Evolutionary conservation across 2,329 filamentous ascomycete species (phyloP).

Genomic region (Aspergillus sp.): DNA sequence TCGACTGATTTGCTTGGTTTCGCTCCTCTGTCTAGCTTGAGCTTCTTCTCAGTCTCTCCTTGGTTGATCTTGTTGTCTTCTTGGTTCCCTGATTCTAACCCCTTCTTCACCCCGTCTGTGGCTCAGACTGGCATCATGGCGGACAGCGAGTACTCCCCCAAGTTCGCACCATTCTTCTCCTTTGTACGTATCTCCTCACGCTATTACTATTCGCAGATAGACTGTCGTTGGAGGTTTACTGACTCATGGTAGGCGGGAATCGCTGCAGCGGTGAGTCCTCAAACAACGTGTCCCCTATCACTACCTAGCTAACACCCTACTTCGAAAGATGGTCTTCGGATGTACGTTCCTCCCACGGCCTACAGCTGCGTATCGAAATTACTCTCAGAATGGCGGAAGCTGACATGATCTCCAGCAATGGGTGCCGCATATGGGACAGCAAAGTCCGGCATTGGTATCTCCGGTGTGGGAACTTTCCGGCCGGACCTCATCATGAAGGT

Average conservation of each 20-base stretch:
- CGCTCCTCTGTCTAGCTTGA: too few relatives aligned
- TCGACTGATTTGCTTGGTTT: not conserved
- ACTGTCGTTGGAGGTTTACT: slow-evolving; percentile 15
- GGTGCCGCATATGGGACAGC: slow-evolving; percentile 68
- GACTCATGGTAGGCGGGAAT: slow-evolving; percentile 45
- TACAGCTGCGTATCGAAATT: not conserved
- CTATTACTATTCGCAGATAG: not conserved
- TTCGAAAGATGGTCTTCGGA: slow-evolving; percentile 50
- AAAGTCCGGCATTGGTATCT: slow-evolving; percentile 67
- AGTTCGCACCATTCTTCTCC: slow-evolving; percentile 67
- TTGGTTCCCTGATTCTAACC: not conserved
- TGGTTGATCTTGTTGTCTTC: not conserved
- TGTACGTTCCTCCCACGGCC: slow-evolving; percentile 37
- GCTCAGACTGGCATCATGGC: slow-evolving; percentile 34
- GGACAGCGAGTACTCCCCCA: slow-evolving; percentile 55
- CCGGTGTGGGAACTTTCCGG: slow-evolving; percentile 65
- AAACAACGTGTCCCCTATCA: not conserved
- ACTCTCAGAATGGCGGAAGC: slow-evolving; percentile 8
- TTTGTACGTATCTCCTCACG: slow-evolving; percentile 54
- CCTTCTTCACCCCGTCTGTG: not conserved
- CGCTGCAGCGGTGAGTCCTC: slow-evolving; percentile 46
- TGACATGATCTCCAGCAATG: slow-evolving; percentile 48
- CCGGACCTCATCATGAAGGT: slow-evolving; percentile 70
- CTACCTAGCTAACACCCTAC: slow-evolving; percentile 22
- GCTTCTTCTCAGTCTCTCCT: not conserved